Evolutionary conservation across 1,139 yeast species (phyloP).

Genomic region (Arxiozyma telluris): DNA sequence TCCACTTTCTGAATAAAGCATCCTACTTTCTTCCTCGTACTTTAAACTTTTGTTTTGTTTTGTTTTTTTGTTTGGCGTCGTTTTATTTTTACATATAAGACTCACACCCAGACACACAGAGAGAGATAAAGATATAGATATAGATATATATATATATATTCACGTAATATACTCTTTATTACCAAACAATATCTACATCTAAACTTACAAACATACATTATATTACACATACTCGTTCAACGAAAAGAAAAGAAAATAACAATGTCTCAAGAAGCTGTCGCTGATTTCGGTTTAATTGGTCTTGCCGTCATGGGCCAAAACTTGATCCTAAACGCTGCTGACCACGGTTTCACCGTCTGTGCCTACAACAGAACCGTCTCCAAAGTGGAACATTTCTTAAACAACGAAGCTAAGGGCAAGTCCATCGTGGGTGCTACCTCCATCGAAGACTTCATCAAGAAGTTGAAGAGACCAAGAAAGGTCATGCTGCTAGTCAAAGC

Average conservation of each 20-base stretch:
- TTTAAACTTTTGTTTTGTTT: no score
- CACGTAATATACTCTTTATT: no score
- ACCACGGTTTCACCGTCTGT: slow-evolving; percentile 94
- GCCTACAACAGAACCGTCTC: slow-evolving; percentile 97
- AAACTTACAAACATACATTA: background rate
- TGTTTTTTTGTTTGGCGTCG: no score
- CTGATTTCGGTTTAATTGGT: slow-evolving; percentile 98
- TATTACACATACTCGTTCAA: no score
- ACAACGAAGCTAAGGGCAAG: slow-evolving; percentile 93
- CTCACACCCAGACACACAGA: no score
- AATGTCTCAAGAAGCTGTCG: slow-evolving; percentile 28
- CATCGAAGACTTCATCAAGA: slow-evolving; percentile 74
- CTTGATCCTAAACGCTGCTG: slow-evolving; percentile 95
- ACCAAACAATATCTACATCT: no score
- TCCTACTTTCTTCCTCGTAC: no score
- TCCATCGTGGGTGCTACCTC: slow-evolving; percentile 94
- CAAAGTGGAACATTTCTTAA: slow-evolving; percentile 90
- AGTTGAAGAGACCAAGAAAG: slow-evolving; percentile 96
- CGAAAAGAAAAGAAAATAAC: background rate
- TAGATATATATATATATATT: no score
- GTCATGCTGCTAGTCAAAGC: slow-evolving; percentile 92
- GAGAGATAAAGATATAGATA: no score
- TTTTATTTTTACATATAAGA: no score
- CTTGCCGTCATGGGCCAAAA: slow-evolving; percentile 99
- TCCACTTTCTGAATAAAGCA: no score